phyloP scores from a whole-genome alignment of 192 early-diverging fungal species.

The Entomortierella lignicola region DNA sequence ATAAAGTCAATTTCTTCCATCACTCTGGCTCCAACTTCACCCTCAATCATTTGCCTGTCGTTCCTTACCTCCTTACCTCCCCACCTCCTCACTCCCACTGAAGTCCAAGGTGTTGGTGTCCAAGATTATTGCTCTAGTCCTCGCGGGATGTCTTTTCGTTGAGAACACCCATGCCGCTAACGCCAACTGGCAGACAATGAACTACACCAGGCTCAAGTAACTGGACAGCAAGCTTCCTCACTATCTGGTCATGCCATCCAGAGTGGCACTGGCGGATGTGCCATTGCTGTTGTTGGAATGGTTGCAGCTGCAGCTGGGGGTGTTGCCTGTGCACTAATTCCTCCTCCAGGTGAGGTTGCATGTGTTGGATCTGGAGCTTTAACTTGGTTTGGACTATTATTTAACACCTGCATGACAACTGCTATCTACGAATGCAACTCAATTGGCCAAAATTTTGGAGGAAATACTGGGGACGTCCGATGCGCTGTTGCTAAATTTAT shows the following conservation, averaged over 20 bases:
- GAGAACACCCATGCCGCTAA: neutral
- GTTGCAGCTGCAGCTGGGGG: neutral
- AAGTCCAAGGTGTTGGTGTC: neutral
- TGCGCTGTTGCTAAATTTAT: neutral
- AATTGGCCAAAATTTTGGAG: slow-evolving; percentile 6
- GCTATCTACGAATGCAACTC: neutral
- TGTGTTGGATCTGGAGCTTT: neutral
- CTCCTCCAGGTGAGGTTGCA: slow-evolving; percentile 1
- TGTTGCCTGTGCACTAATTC: neutral
- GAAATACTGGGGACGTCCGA: neutral
- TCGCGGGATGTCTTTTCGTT: neutral
- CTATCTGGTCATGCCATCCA: neutral
- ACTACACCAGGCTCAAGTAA: neutral
- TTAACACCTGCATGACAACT: neutral
- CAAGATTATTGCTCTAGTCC: neutral
- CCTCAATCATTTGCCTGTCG: neutral
- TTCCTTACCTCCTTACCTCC: no score
- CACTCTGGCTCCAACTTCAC: neutral
- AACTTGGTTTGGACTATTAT: neutral
- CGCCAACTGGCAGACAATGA: neutral
- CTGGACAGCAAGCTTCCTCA: neutral
- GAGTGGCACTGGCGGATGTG: slow-evolving; percentile 1
- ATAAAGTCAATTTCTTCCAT: neutral
- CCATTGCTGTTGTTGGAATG: neutral
- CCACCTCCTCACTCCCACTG: neutral